Evolutionary conservation across 305 asterid genomes (phyloP).

Genomic region (Fraxinus latifolia): DNA sequence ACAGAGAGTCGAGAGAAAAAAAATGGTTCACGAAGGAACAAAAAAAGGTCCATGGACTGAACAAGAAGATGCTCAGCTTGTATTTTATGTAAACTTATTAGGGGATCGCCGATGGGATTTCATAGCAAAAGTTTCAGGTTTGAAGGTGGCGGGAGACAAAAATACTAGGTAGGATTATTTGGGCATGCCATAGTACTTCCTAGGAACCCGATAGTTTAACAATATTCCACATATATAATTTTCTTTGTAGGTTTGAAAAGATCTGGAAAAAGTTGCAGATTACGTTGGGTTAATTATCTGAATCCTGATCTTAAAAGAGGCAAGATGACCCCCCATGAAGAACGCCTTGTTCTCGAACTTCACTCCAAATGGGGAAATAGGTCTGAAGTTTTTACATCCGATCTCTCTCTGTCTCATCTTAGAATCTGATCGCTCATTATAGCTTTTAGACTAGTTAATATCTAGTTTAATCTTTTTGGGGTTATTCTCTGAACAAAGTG

Average conservation of each 20-base stretch:
- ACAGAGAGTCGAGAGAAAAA: background rate
- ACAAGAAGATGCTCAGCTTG: constrained; percentile 76
- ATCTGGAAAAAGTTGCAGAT: constrained; percentile 92
- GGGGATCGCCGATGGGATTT: constrained; percentile 98
- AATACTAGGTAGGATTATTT: constrained; percentile 45
- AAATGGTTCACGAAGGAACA: constrained; percentile 41
- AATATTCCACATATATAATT: background rate
- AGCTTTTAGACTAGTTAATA: background rate
- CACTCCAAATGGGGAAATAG: constrained; percentile 92
- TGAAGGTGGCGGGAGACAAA: constrained; percentile 97
- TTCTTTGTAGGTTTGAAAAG: constrained; percentile 65
- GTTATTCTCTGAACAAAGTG: background rate
- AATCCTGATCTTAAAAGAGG: constrained; percentile 84
- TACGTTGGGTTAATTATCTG: constrained; percentile 94
- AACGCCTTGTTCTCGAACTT: constrained; percentile 68
- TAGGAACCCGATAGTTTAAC: constrained; percentile 32
- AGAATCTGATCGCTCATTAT: background rate
- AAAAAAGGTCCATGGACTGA: constrained; percentile 96
- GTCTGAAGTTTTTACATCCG: constrained; percentile 21
- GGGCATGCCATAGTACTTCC: constrained; percentile 48
- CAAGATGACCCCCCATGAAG: constrained; percentile 77
- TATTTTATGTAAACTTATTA: constrained; percentile 71
- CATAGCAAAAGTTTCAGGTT: constrained; percentile 99
- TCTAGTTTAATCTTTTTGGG: background rate
- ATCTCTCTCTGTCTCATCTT: background rate